phyloP scores from a whole-genome alignment of 139 green algal genomes.

The Auxenochlorella pyrenoidosa region DNA sequence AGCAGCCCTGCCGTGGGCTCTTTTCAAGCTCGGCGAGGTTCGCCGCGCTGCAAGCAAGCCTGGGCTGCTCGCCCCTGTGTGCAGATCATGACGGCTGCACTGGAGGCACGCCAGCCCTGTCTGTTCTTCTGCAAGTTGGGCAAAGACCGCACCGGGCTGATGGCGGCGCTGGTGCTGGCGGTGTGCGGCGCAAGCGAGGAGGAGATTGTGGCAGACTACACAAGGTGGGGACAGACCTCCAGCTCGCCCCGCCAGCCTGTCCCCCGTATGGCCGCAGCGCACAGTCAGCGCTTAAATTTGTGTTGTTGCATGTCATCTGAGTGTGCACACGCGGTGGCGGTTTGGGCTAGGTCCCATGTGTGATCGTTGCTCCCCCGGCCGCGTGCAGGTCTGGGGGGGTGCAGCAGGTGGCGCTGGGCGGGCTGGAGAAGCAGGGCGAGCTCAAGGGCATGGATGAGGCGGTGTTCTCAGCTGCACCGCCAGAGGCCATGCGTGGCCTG shows the following conservation, averaged over 20 bases:
- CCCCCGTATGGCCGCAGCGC: too few species aligned
- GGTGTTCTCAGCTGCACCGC: constrained; percentile 43
- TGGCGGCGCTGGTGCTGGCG: constrained; percentile 70
- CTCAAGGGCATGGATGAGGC: constrained; percentile 39
- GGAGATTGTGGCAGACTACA: constrained; percentile 70
- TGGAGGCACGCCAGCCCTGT: constrained; percentile 40
- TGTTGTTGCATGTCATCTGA: too few species aligned
- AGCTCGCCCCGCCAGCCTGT: not conserved
- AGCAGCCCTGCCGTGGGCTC: not conserved
- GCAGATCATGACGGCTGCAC: constrained; percentile 49
- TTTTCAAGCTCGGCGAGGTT: not conserved
- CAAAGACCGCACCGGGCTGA: constrained; percentile 80
- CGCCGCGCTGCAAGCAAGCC: too few species aligned
- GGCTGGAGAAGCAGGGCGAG: constrained; percentile 47
- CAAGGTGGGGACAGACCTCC: constrained; percentile 4
- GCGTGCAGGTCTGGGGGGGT: constrained; percentile 37
- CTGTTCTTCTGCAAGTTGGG: constrained; percentile 83
- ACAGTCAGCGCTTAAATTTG: too few species aligned
- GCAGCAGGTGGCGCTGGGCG: constrained; percentile 50
- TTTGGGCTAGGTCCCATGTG: too few species aligned
- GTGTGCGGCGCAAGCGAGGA: constrained; percentile 56
- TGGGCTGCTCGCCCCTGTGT: not conserved
- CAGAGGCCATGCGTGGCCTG: constrained; percentile 35
- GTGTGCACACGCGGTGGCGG: too few species aligned
- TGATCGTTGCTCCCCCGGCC: not conserved